These are phyloP conservation scores for Westerdykella aurantiaca DNA, from an alignment of 2,329 filamentous ascomycete genomes.

Conservation along the genomic window DNA sequence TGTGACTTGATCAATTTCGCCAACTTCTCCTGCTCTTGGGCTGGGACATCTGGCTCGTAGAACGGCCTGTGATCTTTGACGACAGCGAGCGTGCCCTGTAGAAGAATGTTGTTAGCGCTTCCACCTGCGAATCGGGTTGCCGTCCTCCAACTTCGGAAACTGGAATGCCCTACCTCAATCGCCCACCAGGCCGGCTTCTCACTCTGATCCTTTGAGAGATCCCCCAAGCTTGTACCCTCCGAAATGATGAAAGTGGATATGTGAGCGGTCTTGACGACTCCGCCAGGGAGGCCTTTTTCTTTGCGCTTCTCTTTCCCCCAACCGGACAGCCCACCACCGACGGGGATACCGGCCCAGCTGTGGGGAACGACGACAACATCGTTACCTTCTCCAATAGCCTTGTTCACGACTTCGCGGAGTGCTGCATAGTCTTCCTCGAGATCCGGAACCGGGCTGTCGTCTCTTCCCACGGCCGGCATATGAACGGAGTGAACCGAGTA, in stretches of 20 bases:
- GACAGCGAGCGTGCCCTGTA: conserved; percentile 1
- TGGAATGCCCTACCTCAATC: conserved; percentile 14
- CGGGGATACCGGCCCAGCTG: conserved; percentile 43
- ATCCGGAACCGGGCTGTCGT: conserved; percentile 20
- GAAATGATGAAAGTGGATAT: conserved; percentile 35
- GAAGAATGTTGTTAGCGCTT: background rate
- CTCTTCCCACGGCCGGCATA: conserved; percentile 22
- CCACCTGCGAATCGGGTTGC: background rate
- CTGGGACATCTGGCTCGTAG: conserved; percentile 22
- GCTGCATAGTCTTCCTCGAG: conserved; percentile 31
- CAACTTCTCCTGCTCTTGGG: conserved; percentile 13
- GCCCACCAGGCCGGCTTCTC: conserved; percentile 23
- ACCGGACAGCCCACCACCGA: conserved; percentile 32
- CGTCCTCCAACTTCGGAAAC: background rate
- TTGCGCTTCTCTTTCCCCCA: conserved; percentile 31
- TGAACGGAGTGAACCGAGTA: conserved; percentile 24
- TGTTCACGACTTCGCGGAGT: conserved; percentile 27
- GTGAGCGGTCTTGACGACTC: conserved; percentile 34
- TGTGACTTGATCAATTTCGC: conserved; percentile 17
- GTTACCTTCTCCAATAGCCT: conserved; percentile 36
- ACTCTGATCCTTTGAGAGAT: conserved; percentile 19
- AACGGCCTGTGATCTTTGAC: conserved; percentile 9
- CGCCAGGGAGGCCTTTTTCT: conserved; percentile 34
- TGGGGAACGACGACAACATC: conserved; percentile 42
- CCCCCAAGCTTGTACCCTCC: conserved; percentile 29